Percentiles rank a stretch among this genome's conserved stretches.
These are phyloP conservation scores for Lodderomyces pseudojiufengensis DNA, from an alignment of 1,139 yeast genomes.

Conservation along the genomic window DNA sequence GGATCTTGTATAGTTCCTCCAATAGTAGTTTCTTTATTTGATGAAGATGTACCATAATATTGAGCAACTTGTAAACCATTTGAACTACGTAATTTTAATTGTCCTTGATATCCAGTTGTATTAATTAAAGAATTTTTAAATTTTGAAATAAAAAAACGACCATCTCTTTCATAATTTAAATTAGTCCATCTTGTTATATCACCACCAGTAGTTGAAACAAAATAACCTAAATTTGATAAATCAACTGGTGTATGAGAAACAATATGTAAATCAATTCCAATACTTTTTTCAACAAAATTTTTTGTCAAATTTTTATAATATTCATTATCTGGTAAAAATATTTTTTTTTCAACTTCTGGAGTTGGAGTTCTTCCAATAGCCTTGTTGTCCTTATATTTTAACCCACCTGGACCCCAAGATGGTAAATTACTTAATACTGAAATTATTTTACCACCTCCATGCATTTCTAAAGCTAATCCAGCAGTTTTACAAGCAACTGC, in stretches of 20 bases:
- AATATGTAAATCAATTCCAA: conserved; percentile 76
- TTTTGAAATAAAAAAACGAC: conserved; percentile 59
- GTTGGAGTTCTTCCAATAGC: conserved; percentile 34
- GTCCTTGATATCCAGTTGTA: conserved; percentile 71
- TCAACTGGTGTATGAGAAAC: conserved; percentile 68
- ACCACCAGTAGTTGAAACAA: conserved; percentile 76
- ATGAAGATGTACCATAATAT: conserved; percentile 57
- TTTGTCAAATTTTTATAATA: conserved; percentile 61
- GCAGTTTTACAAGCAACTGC: conserved; percentile 80
- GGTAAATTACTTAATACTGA: conserved; percentile 70
- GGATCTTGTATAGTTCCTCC: conserved; percentile 53
- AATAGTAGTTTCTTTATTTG: conserved; percentile 25
- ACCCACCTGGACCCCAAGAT: conserved; percentile 80
- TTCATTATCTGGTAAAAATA: conserved; percentile 57
- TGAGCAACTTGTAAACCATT: conserved; percentile 82
- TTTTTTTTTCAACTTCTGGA: conserved; percentile 53
- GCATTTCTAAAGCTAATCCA: conserved; percentile 53
- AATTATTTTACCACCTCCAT: conserved; percentile 80
- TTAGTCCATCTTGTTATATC: conserved; percentile 59
- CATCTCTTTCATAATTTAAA: conserved; percentile 70
- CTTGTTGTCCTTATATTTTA: conserved; percentile 49
- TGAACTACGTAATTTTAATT: conserved; percentile 82
- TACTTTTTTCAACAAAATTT: conserved; percentile 53
- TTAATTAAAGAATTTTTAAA: conserved; percentile 46
- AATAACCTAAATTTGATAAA: conserved; percentile 66